Evolutionary conservation across 2,329 filamentous ascomycete species (phyloP).

Genomic region (Alternaria brassicae): DNA sequence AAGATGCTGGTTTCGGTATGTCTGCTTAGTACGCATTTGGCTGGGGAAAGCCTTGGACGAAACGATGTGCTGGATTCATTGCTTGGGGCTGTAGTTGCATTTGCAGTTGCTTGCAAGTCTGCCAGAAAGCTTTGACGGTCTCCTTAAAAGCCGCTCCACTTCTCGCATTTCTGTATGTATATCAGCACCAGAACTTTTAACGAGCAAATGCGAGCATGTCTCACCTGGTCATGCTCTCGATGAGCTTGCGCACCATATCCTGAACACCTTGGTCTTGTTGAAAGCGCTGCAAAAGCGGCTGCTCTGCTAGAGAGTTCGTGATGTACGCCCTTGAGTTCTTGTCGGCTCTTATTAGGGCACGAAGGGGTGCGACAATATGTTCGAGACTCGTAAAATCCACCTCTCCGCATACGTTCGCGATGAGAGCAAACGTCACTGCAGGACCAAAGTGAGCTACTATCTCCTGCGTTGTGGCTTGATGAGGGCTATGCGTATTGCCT

Average conservation of each 20-base stretch:
- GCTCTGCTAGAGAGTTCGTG: slow-evolving; percentile 37
- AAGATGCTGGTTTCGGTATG: not conserved
- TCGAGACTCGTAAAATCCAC: slow-evolving; percentile 46
- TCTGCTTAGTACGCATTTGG: slow-evolving; percentile 9
- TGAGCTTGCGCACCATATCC: slow-evolving; percentile 43
- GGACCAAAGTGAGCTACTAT: slow-evolving; percentile 47
- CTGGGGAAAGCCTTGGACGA: slow-evolving; percentile 20
- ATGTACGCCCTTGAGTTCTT: slow-evolving; percentile 44
- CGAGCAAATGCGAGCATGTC: not conserved
- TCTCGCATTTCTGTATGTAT: slow-evolving; percentile 46
- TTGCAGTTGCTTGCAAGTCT: slow-evolving; percentile 46
- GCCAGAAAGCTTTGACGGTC: slow-evolving; percentile 46
- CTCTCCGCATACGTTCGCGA: slow-evolving; percentile 47
- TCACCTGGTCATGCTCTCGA: slow-evolving; percentile 45
- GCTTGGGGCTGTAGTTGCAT: slow-evolving; percentile 45
- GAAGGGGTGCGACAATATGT: slow-evolving; percentile 41
- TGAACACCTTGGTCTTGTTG: slow-evolving; percentile 40
- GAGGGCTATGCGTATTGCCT: slow-evolving; percentile 34
- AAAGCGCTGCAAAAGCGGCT: slow-evolving; percentile 39
- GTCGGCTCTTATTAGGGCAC: slow-evolving; percentile 42
- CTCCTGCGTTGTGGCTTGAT: slow-evolving; percentile 43
- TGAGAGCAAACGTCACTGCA: slow-evolving; percentile 39
- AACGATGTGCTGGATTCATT: slow-evolving; percentile 38
- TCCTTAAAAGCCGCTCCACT: slow-evolving; percentile 44
- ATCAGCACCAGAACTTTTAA: slow-evolving; percentile 20